A percentile compares a stretch with the other conserved stretches of the same genome.
Conservation (phyloP, 768 basidiomycete species). For the Calocybe gangraenosa region DNA sequence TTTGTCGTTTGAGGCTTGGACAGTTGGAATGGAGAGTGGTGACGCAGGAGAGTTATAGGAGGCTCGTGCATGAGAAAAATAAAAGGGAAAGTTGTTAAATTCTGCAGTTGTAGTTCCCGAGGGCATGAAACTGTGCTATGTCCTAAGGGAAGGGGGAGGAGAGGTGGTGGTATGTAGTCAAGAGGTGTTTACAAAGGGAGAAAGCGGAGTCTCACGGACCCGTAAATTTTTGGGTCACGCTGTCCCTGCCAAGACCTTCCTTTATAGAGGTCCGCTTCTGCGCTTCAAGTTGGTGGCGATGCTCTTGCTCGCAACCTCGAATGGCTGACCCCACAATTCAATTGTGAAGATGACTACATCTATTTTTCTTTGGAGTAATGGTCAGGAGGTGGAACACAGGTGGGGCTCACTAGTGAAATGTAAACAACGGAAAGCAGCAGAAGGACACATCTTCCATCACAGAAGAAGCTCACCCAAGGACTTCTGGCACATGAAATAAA, state of each 20-base stretch:
- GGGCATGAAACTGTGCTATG: constrained; percentile 9
- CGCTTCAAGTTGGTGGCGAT: too few species aligned
- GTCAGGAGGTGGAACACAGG: too few species aligned
- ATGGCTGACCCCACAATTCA: too few species aligned
- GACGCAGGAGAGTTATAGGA: neutral
- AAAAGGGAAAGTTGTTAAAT: neutral
- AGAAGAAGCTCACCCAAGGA: too few species aligned
- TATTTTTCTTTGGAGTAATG: too few species aligned
- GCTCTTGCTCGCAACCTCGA: too few species aligned
- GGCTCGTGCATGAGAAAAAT: constrained; percentile 5
- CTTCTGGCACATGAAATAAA: too few species aligned
- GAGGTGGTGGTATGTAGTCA: constrained; percentile 10
- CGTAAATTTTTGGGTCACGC: neutral
- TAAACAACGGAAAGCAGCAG: too few species aligned
- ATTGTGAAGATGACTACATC: too few species aligned
- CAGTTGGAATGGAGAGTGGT: constrained; percentile 4
- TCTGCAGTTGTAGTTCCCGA: constrained; percentile 9
- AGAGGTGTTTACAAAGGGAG: constrained; percentile 10
- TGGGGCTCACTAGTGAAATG: too few species aligned
- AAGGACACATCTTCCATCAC: too few species aligned
- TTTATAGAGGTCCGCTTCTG: neutral
- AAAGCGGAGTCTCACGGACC: neutral
- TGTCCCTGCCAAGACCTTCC: constrained; percentile 12
- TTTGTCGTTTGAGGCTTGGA: constrained; percentile 5
- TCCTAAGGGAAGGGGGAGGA: constrained; percentile 1